phyloP scores from a whole-genome alignment of 2,329 filamentous ascomycete genomes.

The Alternaria panax region DNA sequence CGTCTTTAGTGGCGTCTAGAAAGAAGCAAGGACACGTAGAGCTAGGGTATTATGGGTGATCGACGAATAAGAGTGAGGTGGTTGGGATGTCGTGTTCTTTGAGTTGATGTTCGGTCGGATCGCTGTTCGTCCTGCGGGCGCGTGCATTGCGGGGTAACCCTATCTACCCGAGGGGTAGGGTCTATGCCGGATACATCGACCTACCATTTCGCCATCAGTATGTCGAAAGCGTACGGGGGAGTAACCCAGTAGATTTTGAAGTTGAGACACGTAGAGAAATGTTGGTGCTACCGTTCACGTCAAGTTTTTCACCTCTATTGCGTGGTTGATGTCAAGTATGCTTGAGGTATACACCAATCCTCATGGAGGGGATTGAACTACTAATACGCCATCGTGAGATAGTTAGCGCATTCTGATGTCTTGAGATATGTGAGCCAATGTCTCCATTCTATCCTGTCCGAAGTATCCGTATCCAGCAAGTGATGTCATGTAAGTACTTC shows the following conservation, averaged over 20 bases:
- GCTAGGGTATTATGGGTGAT: not conserved
- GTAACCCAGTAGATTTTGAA: not conserved
- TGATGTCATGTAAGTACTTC: not conserved
- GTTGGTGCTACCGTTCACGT: not conserved
- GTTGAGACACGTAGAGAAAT: not conserved
- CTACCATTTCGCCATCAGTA: rapidly evolving
- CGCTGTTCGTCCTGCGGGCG: not conserved
- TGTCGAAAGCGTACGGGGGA: not conserved
- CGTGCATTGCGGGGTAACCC: slow-evolving; percentile 3
- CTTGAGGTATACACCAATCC: not conserved
- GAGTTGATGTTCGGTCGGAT: not conserved
- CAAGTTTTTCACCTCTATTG: not conserved
- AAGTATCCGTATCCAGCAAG: not conserved
- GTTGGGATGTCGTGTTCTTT: not conserved
- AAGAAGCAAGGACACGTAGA: not conserved
- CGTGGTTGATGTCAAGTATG: not conserved
- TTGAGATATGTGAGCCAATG: not conserved
- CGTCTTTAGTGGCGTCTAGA: not conserved
- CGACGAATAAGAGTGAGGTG: not conserved
- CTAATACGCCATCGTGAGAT: not conserved
- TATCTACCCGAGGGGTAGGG: not conserved
- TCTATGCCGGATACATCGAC: not conserved
- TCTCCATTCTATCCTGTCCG: not conserved
- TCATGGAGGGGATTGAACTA: rapidly evolving
- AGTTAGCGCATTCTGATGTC: not conserved